Percentiles rank a stretch among this genome's conserved stretches.
These are phyloP conservation scores for Sugiyamaella americana DNA, from an alignment of 805 yeast genomes.

Conservation along the genomic window DNA sequence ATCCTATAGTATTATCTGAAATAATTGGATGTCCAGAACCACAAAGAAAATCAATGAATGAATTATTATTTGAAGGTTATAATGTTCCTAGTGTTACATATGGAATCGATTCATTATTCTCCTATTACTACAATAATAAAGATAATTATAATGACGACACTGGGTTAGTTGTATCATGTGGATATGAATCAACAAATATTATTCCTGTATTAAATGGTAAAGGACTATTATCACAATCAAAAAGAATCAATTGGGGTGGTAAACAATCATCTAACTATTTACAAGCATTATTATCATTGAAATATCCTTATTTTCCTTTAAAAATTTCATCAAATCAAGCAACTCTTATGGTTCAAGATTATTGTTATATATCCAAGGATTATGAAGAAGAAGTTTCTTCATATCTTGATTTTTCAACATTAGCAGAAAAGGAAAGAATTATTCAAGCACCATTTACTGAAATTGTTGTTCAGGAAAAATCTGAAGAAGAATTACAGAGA, in stretches of 20 bases:
- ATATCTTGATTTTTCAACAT: slow-evolving; percentile 52
- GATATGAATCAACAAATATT: slow-evolving; percentile 74
- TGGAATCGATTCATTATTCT: slow-evolving; percentile 79
- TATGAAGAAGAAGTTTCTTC: slow-evolving; percentile 57
- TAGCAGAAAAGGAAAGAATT: slow-evolving; percentile 67
- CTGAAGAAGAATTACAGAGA: slow-evolving; percentile 72
- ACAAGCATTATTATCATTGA: slow-evolving; percentile 57
- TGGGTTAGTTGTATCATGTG: slow-evolving; percentile 79
- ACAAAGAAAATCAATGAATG: slow-evolving; percentile 72
- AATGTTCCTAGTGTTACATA: slow-evolving; percentile 64
- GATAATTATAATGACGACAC: slow-evolving; percentile 7
- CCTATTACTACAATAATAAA: slow-evolving; percentile 61
- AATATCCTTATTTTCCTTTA: slow-evolving; percentile 88
- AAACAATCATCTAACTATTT: slow-evolving; percentile 61
- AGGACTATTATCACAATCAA: slow-evolving; percentile 60
- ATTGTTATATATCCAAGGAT: slow-evolving; percentile 68
- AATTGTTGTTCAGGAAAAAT: slow-evolving; percentile 54
- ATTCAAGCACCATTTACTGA: slow-evolving; percentile 77
- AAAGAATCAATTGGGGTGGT: slow-evolving; percentile 92
- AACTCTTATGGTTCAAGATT: slow-evolving; percentile 61
- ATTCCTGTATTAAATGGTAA: slow-evolving; percentile 74
- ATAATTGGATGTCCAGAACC: slow-evolving; percentile 61
- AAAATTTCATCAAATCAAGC: slow-evolving; percentile 59
- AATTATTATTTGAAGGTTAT: slow-evolving; percentile 79
- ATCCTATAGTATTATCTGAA: slow-evolving; percentile 80